These are phyloP conservation scores for Colletotrichum camelliae DNA, from an alignment of 2,329 filamentous ascomycete genomes.

Conservation along the genomic window DNA sequence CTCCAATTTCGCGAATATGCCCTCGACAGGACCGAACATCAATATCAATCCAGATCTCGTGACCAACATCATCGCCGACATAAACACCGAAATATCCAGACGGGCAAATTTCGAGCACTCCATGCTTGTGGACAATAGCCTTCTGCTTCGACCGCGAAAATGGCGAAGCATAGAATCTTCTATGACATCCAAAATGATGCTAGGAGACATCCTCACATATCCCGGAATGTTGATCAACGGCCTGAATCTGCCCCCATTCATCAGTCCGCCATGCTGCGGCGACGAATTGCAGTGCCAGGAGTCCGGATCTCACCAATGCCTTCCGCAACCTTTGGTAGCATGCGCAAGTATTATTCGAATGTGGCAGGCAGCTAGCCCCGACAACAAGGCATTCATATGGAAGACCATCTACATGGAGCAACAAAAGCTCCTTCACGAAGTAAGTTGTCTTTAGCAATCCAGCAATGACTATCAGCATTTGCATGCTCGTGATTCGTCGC, in stretches of 20 bases:
- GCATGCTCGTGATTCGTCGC: accelerated
- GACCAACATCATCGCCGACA: not conserved
- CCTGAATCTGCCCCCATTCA: not conserved
- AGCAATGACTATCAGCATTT: accelerated
- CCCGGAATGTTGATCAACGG: not conserved
- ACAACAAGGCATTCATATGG: not conserved
- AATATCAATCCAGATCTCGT: not conserved
- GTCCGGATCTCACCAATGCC: not conserved
- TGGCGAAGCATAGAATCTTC: not conserved
- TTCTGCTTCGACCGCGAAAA: not conserved
- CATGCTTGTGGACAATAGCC: not conserved
- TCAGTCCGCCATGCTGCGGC: not conserved
- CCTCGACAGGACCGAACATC: not conserved
- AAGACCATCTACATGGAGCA: not conserved
- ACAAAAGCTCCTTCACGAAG: not conserved
- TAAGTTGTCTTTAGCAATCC: not conserved
- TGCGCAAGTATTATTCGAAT: not conserved
- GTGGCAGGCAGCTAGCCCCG: not conserved
- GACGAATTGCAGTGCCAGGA: not conserved
- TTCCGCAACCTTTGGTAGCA: not conserved
- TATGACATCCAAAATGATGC: not conserved
- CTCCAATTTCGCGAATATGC: not conserved
- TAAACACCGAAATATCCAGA: not conserved
- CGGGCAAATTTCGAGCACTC: not conserved
- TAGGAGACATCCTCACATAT: not conserved